These are phyloP conservation scores for Urtica urens DNA, from an alignment of 306 rosid species.

Conservation along the genomic window DNA sequence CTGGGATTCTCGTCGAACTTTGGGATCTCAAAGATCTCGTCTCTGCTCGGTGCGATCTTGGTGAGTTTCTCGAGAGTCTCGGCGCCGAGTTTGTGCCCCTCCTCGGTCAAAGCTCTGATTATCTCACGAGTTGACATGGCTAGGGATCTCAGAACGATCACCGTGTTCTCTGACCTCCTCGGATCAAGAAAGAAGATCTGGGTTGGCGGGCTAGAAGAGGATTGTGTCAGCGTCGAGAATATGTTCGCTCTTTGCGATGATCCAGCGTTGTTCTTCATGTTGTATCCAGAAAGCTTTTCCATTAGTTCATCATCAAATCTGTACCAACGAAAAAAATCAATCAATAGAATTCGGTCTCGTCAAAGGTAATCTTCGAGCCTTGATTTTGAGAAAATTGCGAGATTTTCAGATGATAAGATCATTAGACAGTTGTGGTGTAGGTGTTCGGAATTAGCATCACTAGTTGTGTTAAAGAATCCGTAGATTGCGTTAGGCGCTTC, in stretches of 20 bases:
- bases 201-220: conserved; percentile 27
- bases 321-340: background rate
- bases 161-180: conserved; percentile 63
- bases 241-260: conserved; percentile 24
- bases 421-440: too few relatives aligned
- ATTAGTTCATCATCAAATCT: conserved; percentile 78
- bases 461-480: too few relatives aligned
- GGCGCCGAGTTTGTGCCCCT: conserved; percentile 49
- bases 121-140: conserved; percentile 45
- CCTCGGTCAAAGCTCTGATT: conserved; percentile 43
- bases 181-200: conserved; percentile 56
- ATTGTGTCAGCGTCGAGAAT: conserved; percentile 19
- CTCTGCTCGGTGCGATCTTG: conserved; percentile 56
- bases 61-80: conserved; percentile 72
- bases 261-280: conserved; percentile 18
- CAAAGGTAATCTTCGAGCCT: too few relatives aligned
- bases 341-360: too few relatives aligned
- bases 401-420: too few relatives aligned
- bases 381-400: too few relatives aligned
- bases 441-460: too few relatives aligned
- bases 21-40: conserved; percentile 51
- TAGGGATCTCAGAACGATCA: conserved; percentile 59
- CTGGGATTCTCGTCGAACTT: conserved; percentile 50
- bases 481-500: too few relatives aligned
- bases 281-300: conserved; percentile 65